Evolutionary conservation across 73 alveolate species (phyloP), one percentile per base, ranked within the genome.

Genomic region (Halteria grandinella): DNA sequence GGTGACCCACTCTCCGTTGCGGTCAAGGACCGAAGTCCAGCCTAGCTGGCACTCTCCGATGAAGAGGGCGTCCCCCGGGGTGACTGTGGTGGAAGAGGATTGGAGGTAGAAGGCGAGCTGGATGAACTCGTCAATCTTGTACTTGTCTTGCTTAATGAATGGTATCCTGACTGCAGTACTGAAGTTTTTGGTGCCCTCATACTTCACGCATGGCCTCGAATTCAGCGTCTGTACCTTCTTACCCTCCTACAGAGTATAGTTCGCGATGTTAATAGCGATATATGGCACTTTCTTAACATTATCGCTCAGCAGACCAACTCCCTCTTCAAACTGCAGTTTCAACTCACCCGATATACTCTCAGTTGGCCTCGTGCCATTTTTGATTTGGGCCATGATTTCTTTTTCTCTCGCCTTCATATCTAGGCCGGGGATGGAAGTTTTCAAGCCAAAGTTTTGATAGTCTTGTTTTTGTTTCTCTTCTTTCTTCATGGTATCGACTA

Each of bases 341-440:
- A 66, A 25, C 66, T 66, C 80, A 1, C 80, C 80, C 7, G n/a
- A 14, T 1, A 66, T 66, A 51, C 20, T 66, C 29, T 66, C 80
- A 21, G 49, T 36, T 5, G 80, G 80, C 10, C 43, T 2, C 10
- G 15, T 7, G 1, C 80, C 80, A 23, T 44, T 66, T 43, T 66
- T 66, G 4, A 66, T 1, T 21, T 32, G 33, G 6, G 43, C 80
- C 7, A 66, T 14, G 14, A 66, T 41, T 1, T 45, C n/a, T n/a
- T 2, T 23, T 41, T 6, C 53, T 66, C 80, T 45, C 47, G 43
- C 64, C 47, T 21, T 25, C n/a, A n/a, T n/a, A n/a, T n/a, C n/a
- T n/a, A n/a, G n/a, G n/a, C n/a, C n/a, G n/a, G n/a, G n/a, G n/a
- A n/a, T n/a, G n/a, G n/a, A n/a, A n/a, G 51, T 32, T 11, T 45